These are phyloP conservation scores for Vigna hirtella DNA, from an alignment of 306 rosid genomes.

Conservation along the genomic window DNA sequence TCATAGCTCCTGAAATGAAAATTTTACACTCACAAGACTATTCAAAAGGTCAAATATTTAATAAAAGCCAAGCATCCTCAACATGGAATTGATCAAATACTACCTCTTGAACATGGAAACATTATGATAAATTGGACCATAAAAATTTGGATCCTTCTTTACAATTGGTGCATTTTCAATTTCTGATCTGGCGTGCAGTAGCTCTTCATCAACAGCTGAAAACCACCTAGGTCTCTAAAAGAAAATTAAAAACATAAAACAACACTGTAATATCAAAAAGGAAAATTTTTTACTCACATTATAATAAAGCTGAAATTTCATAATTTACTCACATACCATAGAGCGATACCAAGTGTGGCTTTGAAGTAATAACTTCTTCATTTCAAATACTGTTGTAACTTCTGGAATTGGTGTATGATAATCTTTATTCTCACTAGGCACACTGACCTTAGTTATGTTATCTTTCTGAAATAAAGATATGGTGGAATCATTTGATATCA, in stretches of 20 bases:
- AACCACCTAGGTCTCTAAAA: conserved; percentile 74
- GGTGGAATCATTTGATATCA: conserved; percentile 40
- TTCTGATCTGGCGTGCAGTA: conserved; percentile 59
- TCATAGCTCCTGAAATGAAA: conserved; percentile 87
- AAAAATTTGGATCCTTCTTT: conserved; percentile 64
- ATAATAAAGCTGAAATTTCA: conserved; percentile 30
- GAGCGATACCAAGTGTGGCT: conserved; percentile 56
- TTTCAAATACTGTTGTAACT: conserved; percentile 68
- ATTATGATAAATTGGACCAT: conserved; percentile 75
- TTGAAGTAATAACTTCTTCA: conserved; percentile 67
- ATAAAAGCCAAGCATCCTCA: conserved; percentile 17
- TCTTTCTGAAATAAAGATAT: conserved; percentile 43
- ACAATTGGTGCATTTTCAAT: conserved; percentile 75
- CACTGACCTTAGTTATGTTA: conserved; percentile 11
- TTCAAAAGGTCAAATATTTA: conserved; percentile 28
- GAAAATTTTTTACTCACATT: not conserved
- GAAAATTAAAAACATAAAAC: conserved; percentile 20
- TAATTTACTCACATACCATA: conserved; percentile 53
- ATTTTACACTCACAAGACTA: conserved; percentile 9
- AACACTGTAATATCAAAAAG: not conserved
- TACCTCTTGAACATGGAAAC: conserved; percentile 83
- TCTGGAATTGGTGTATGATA: conserved; percentile 48
- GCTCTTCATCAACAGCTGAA: conserved; percentile 67
- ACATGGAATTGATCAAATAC: not conserved
- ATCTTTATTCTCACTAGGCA: conserved; percentile 44